Evolutionary conservation across 1,284 basidiomycete species (phyloP), one percentile per base, ranked within the genome.

Genomic region (Microbotryomycetes sp.): DNA sequence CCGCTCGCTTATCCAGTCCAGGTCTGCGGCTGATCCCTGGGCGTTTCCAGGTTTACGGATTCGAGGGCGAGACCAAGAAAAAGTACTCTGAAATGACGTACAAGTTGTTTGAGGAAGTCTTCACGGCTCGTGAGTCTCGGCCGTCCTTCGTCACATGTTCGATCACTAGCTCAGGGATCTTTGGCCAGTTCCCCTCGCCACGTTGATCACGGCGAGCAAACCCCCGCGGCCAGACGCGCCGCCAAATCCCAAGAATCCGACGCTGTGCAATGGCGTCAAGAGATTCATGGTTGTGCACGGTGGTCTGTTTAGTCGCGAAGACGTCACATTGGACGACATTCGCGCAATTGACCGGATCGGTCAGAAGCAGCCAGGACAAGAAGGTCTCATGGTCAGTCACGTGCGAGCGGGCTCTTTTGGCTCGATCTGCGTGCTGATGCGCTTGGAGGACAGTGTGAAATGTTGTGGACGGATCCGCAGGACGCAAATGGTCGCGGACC

Each of bases 51-150:
- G 83, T 89, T 18, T 94, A 96, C 76, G 91, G 93, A 2, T 97
- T 97, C 71, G 92, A 97, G 75, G 93, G 92, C 50, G 94, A 99
- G 78, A 90, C 87, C 56, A 96, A 94, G 75, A 87, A 91, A 72
- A 94, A 96, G 75, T 89, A 92, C 72, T 90, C 90, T 41, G 91
- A 94, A 72, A 85, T 91, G 75, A 88, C 67, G n/a, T 70, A 73
- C 72, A 93, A 80, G 85, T 82, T 97, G 29, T 94, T 96, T 71
- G 86, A 91, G 18, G 85, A 96, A 73, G 85, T 90, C 46, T 97
- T 97, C 78, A 93, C 91, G 16, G 81, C 85, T 26, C 78, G 91
- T 92, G 71, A 76, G 87, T 78, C n/a, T 18, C 41, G n/a, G 15
- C 26, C 18, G 11, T 16, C 18, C 27, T 16, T 31, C 2, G 4